These are phyloP conservation scores for Chalaropsis thielavioides DNA, from an alignment of 2,329 filamentous ascomycete genomes.

Conservation along the genomic window DNA sequence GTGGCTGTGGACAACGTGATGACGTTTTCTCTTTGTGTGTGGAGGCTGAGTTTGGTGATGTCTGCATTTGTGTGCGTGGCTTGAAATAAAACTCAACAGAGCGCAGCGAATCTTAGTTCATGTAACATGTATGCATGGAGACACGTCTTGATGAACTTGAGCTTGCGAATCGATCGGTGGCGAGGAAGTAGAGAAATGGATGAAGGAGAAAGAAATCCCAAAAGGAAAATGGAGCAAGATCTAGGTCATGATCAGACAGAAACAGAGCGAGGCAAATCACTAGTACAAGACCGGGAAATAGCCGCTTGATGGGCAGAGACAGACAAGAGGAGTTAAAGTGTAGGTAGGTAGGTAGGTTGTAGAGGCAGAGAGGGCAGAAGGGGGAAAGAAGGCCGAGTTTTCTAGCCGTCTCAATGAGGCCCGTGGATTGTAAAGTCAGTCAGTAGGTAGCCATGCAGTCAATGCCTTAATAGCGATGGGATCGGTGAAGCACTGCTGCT, in stretches of 20 bases:
- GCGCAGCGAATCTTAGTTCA: neutral
- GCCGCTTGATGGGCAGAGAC: neutral
- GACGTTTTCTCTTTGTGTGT: neutral
- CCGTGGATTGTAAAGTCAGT: neutral
- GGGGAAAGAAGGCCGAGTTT: neutral
- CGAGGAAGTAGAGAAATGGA: neutral
- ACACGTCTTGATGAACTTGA: neutral
- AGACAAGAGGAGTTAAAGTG: neutral
- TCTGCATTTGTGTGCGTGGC: neutral
- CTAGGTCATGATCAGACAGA: neutral
- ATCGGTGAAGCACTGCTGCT: neutral
- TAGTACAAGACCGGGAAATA: neutral
- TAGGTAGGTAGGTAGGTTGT: neutral
- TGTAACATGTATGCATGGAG: neutral
- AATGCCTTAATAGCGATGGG: neutral
- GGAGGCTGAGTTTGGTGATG: neutral
- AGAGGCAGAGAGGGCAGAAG: neutral
- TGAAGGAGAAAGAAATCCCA: neutral
- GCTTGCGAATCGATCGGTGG: neutral
- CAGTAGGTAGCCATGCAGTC: neutral
- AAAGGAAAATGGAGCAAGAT: neutral
- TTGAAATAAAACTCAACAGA: slow-evolving; percentile 4
- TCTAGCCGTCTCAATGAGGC: neutral
- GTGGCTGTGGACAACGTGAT: too few relatives aligned
- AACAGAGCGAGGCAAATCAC: slow-evolving; percentile 1